Evolutionary conservation across 2,329 filamentous ascomycete genomes (phyloP), one percentile per base, ranked within the genome.

Genomic region (Xylaria polymorpha): DNA sequence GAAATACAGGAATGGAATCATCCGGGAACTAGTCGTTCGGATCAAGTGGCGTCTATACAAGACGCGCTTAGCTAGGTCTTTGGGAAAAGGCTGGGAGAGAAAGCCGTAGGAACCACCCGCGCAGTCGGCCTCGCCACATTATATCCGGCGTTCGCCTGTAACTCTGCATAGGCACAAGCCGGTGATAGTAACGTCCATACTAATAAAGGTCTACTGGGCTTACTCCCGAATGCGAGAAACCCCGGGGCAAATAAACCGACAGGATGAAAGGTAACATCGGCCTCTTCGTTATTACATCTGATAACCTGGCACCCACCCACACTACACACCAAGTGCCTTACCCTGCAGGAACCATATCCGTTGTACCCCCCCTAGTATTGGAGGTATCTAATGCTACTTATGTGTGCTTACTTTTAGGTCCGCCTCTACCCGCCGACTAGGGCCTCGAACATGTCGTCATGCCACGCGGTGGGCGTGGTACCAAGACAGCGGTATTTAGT

Each of bases 341-440:
- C 41, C 37, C 41, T 60, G 59, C 46, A 61, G 62, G 61, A 61
- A 63, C 46, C 15, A n/a, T 29, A 50, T 39, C 35, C 39, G 29
- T 58, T 51, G 50, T 67, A 32, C 39, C 29, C 35, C 9, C 22
- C 29, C 14, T 20, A 25, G 46, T 7, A 10, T 20, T 67, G 20
- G 20, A 18, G 32, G 22, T 48, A 61, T 64, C 39, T 43, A 48
- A 25, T 57, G 22, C 55, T 29, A 22, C 32, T 37, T 22, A 59
- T 43, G 37, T 58, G 32, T 25, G 20, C n/a, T 12, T 48, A 39
- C 56, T 43, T 29, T 6, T 20, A 44, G 29, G n/a, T 22, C 67
- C 60, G 18, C 37, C 64, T 64, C 12, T 63, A 68, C 18, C 53
- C 64, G 64, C 51, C n/a, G 18, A 20, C 35, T 25, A 48, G 43